A percentile compares a stretch with the other conserved stretches of the same genome.
phyloP scores from a whole-genome alignment of 495 filamentous ascomycete species.

The Aspergillus cavernicola region DNA sequence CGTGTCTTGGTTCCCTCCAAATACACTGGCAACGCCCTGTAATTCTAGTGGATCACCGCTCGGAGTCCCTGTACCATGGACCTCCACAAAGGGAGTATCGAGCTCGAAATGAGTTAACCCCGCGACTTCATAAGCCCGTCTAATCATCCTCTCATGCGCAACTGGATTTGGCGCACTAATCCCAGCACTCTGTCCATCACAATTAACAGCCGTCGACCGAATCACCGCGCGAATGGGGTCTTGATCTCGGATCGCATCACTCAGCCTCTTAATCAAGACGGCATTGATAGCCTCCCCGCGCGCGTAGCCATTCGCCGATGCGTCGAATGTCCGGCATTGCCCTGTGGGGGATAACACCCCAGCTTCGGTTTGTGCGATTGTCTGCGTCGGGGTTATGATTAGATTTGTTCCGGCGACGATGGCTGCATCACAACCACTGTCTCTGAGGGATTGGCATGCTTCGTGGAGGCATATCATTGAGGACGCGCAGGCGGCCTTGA shows the following conservation, averaged over 20 bases:
- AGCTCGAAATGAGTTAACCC: slow-evolving; percentile 12
- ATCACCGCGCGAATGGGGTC: neutral
- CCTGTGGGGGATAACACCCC: neutral
- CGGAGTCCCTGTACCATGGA: slow-evolving; percentile 38
- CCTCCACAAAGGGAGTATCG: slow-evolving; percentile 24
- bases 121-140: slow-evolving; percentile 25
- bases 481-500: neutral
- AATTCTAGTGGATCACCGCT: slow-evolving; percentile 41
- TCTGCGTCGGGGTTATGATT: neutral
- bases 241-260: neutral
- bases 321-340: neutral
- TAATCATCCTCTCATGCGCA: slow-evolving; percentile 4
- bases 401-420: neutral
- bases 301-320: neutral
- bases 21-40: slow-evolving; percentile 40
- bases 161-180: neutral
- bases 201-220: neutral
- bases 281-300: neutral
- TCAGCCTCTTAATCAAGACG: neutral
- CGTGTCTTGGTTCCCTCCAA: slow-evolving; percentile 17
- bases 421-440: neutral
- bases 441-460: neutral
- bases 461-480: neutral
- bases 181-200: neutral
- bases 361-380: neutral